Base-by-base conservation (phyloP, 2,329 filamentous ascomycete genomes). In the Paramyrothecium sp. region DNA sequence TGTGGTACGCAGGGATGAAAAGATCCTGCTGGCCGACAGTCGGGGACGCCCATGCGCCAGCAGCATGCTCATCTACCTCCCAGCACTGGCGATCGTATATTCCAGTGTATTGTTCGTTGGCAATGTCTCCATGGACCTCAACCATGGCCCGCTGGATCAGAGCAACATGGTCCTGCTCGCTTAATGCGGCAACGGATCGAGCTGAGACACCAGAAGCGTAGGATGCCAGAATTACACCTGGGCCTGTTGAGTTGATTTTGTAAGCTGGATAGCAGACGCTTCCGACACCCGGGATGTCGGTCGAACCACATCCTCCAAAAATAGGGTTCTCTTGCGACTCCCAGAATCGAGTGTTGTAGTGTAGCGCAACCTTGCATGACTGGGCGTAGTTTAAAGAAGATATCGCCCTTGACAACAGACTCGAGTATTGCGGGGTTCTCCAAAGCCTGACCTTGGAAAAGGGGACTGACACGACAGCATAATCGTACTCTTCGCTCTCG, bases 1-100 rank as follows among this genome's bases (percentile, higher is more conserved):
- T 75, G 60, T 83, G 86, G 62, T 85, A 88, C 0, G 83, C 81
- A 0, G 85, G 84, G 2, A 88, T 69, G 58, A 83, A 87, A 4
- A 87, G 63, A 30, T 86, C 76, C 60, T 87, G 83, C 66, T 86
- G 84, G 0, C 79, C 79, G 1, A 82, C 73, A 0, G 74, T 67
- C 1, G 83, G 83, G 23, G 71, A 64, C 0, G 79, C 77, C 79
- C 83, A 88, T 2, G 81, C 80, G 23, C 82, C 83, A 1, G 80
- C 81, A 58, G 85, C 79, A 56, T 82, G 78, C 61, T 82, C 78
- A 47, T 86, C 80, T 1, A 75, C 64, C 57, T 82, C 76, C 84
- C 84, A 87, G 67, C 84, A 87, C 51, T 81, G 79, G 0, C 84
- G 76, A n/a, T 83, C 76, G 57, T 80, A 86, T 59, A 75, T 74